A percentile compares a stretch with the other conserved stretches of the same genome.
Conservation (phyloP, 306 rosid genomes). For the Cicer chorassanicum region DNA sequence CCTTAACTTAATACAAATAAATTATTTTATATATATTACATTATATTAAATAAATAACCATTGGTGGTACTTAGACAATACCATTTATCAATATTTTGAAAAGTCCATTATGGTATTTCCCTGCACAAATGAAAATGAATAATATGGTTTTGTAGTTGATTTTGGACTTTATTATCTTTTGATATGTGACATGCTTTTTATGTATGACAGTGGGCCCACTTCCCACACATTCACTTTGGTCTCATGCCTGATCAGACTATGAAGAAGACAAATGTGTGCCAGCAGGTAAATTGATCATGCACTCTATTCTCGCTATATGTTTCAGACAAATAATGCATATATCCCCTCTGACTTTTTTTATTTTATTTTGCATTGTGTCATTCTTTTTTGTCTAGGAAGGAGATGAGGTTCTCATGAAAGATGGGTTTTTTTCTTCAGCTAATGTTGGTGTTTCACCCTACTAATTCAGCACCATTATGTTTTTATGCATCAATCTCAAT, state of each 20-base stretch:
- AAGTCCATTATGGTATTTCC: constrained; percentile 1
- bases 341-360: constrained; percentile 5
- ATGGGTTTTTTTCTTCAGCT: constrained; percentile 69
- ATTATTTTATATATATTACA: background rate
- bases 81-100: background rate
- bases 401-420: constrained; percentile 66
- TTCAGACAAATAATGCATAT: constrained; percentile 43
- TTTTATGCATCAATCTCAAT: constrained; percentile 5
- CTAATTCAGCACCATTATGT: constrained; percentile 39
- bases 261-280: constrained; percentile 77
- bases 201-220: constrained; percentile 95
- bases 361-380: constrained; percentile 39
- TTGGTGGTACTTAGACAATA: background rate
- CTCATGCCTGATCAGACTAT: constrained; percentile 82
- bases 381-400: constrained; percentile 65
- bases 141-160: constrained; percentile 32
- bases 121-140: constrained; percentile 36
- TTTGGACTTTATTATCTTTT: constrained; percentile 39
- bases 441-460: constrained; percentile 77
- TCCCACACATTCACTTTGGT: constrained; percentile 97
- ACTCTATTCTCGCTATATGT: constrained; percentile 41
- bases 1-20: background rate
- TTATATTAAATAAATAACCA: constrained; percentile 9
- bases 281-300: constrained; percentile 59
- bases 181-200: constrained; percentile 37